These are phyloP conservation scores for Hibiscus syriacus DNA, from an alignment of 345 rosid species.

Conservation along the genomic window DNA sequence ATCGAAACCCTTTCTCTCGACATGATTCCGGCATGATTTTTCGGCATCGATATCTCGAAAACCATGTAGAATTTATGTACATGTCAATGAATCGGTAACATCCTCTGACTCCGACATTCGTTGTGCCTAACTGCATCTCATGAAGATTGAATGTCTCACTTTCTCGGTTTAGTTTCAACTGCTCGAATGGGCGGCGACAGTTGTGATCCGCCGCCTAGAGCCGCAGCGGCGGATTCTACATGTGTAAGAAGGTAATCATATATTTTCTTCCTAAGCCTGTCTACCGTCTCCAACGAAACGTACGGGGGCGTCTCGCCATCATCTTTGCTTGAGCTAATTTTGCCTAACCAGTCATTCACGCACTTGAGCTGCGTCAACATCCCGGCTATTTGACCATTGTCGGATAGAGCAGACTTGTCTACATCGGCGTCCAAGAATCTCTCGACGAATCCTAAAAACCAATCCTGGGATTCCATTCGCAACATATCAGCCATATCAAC, in stretches of 20 bases:
- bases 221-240: constrained; percentile 92
- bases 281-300: constrained; percentile 54
- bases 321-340: constrained; percentile 51
- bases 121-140: too few relatives aligned
- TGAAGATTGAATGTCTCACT: constrained; percentile 21
- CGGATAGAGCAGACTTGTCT: constrained; percentile 46
- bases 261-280: constrained; percentile 76
- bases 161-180: constrained; percentile 43
- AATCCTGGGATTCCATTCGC: constrained; percentile 67
- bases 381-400: constrained; percentile 82
- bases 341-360: constrained; percentile 89
- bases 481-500: constrained; percentile 70
- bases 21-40: too few relatives aligned
- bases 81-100: too few relatives aligned
- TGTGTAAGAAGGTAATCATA: constrained; percentile 84
- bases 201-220: constrained; percentile 64
- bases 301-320: constrained; percentile 35
- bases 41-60: constrained; percentile 16
- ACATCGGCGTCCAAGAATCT: constrained; percentile 76
- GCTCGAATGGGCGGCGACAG: constrained; percentile 36
- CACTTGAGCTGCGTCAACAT: constrained; percentile 90
- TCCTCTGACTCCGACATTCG: too few relatives aligned
- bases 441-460: constrained; percentile 90
- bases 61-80: constrained; percentile 22
- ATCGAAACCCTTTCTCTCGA: constrained; percentile 12